Percentiles rank a stretch among this genome's conserved stretches.
These are phyloP conservation scores for Camillea tinctor DNA, from an alignment of 2,329 filamentous ascomycete genomes.

Conservation along the genomic window DNA sequence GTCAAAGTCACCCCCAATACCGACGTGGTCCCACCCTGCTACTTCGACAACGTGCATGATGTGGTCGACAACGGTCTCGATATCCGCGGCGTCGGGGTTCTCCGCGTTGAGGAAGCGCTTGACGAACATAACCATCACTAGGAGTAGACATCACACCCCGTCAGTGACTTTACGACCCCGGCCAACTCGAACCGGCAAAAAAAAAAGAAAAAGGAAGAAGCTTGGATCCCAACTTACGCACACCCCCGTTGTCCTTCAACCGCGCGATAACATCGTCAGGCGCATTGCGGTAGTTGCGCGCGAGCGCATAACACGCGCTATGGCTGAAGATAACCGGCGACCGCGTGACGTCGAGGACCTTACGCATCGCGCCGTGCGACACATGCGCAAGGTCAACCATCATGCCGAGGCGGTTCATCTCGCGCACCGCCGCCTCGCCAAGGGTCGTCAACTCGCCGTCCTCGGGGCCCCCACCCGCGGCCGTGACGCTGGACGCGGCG, in stretches of 20 bases:
- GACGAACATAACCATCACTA: conserved; percentile 18
- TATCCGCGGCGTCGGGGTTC: conserved; percentile 11
- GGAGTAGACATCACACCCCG: no score
- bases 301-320: conserved; percentile 57
- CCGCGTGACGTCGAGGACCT: conserved; percentile 49
- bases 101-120: conserved; percentile 17
- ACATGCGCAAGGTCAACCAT: conserved; percentile 66
- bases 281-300: conserved; percentile 64
- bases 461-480: conserved; percentile 17
- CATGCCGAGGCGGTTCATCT: conserved; percentile 71
- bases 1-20: conserved; percentile 35
- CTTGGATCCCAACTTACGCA: no score
- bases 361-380: conserved; percentile 60
- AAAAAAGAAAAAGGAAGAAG: no score
- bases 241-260: conserved; percentile 20
- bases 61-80: conserved; percentile 29
- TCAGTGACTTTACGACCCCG: no score
- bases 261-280: conserved; percentile 18
- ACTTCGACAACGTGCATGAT: conserved; percentile 32
- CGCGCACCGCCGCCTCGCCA: conserved; percentile 53
- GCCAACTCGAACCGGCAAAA: no score
- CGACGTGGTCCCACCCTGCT: conserved; percentile 32
- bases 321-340: conserved; percentile 67
- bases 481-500: conserved; percentile 12
- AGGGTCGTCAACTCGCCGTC: conserved; percentile 54